Conservation (phyloP, 1,284 basidiomycete species). For the Malassezia dermatis region DNA sequence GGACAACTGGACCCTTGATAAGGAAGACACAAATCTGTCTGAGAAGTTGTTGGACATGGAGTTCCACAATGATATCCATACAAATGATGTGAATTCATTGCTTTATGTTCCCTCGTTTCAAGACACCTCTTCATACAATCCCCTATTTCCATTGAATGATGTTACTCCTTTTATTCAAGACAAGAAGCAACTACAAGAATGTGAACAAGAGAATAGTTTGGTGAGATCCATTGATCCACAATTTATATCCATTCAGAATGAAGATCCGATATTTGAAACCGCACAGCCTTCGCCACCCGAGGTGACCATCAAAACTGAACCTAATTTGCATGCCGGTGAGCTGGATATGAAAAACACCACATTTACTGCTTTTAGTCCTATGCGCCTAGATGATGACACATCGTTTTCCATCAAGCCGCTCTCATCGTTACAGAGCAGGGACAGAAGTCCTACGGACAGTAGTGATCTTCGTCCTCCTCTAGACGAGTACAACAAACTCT, state of each 20-base stretch:
- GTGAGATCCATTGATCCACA: neutral
- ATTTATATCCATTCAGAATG: neutral
- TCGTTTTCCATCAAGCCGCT: neutral
- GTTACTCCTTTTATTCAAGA: slow-evolving; percentile 7
- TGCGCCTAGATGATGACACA: slow-evolving; percentile 16
- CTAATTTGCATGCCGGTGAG: neutral
- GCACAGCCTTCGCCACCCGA: neutral
- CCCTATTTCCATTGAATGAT: neutral
- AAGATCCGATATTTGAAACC: neutral
- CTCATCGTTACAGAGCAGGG: neutral
- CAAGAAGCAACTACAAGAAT: neutral
- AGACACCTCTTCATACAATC: neutral
- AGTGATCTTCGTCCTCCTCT: slow-evolving; percentile 56
- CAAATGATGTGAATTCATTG: neutral
- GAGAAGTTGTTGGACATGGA: slow-evolving; percentile 11
- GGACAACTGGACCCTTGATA: neutral
- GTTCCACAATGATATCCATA: neutral
- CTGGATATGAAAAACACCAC: neutral
- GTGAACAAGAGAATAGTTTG: neutral
- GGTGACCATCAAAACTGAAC: neutral
- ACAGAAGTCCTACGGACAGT: neutral
- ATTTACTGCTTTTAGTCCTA: slow-evolving; percentile 13
- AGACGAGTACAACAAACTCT: slow-evolving; percentile 90
- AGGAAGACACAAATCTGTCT: neutral
- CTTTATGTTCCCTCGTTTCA: slow-evolving; percentile 5